A percentile compares a stretch with the other conserved stretches of the same genome.
Evolutionary conservation across 192 early-diverging fungal genomes (phyloP).

Genomic region (Entomortierella chlamydospora): DNA sequence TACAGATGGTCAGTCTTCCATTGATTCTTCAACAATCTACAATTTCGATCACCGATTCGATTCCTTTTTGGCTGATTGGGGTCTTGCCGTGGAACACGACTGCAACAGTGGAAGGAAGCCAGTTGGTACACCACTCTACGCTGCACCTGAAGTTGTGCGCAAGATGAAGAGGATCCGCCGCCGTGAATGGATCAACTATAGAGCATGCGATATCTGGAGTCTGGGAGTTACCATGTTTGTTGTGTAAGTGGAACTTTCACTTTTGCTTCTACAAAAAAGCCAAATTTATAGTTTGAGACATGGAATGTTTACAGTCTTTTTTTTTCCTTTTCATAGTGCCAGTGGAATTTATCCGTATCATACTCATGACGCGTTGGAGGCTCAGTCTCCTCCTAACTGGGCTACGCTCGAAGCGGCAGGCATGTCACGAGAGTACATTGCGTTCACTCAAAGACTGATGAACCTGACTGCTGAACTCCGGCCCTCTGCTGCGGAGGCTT

Average conservation of each 20-base stretch:
- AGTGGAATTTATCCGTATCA: constrained; percentile 54
- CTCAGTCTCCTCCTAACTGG: constrained; percentile 52
- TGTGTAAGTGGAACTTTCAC: constrained; percentile 33
- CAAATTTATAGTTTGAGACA: no score
- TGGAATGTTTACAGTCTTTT: no score
- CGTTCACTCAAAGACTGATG: constrained; percentile 45
- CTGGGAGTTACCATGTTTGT: constrained; percentile 55
- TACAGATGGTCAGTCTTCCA: constrained; percentile 28
- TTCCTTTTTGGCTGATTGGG: constrained; percentile 49
- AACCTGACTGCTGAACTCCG: constrained; percentile 47
- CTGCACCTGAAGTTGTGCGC: constrained; percentile 46
- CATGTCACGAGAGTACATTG: constrained; percentile 54
- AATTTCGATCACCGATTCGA: constrained; percentile 45
- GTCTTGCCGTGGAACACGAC: constrained; percentile 48
- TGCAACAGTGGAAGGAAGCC: constrained; percentile 43
- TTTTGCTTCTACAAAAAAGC: no score
- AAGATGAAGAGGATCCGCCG: constrained; percentile 52
- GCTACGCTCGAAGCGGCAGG: constrained; percentile 41
- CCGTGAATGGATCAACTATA: constrained; percentile 53
- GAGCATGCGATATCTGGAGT: constrained; percentile 55
- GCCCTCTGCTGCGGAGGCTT: constrained; percentile 45
- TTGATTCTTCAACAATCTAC: constrained; percentile 43
- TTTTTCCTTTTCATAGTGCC: constrained; percentile 11
- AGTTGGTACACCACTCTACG: constrained; percentile 46
- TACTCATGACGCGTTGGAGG: constrained; percentile 47